Conservation (phyloP, 805 yeast genomes). For the Cyberlindnera misumaiensis region DNA sequence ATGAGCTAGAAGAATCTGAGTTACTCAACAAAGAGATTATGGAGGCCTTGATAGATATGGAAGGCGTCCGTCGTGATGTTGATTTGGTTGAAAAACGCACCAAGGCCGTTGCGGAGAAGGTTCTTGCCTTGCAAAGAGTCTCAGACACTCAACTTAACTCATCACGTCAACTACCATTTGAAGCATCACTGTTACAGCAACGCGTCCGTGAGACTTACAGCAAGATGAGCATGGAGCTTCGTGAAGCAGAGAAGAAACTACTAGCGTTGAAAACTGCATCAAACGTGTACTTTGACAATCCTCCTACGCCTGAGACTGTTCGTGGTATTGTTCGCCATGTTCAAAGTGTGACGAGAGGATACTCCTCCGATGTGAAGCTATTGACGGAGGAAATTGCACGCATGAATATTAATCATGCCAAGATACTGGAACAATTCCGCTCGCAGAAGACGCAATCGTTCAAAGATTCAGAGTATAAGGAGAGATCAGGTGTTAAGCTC, state of each 20-base stretch:
- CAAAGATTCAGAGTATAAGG: slow-evolving; percentile 1
- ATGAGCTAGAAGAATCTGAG: not conserved
- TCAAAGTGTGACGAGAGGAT: slow-evolving; percentile 11
- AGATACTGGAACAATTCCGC: slow-evolving; percentile 12
- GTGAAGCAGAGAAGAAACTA: slow-evolving; percentile 15
- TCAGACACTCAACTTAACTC: slow-evolving; percentile 3
- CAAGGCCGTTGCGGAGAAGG: slow-evolving; percentile 6
- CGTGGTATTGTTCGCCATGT: slow-evolving; percentile 14
- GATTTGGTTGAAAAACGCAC: slow-evolving; percentile 1
- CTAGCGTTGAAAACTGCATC: slow-evolving; percentile 16
- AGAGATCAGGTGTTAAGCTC: slow-evolving; percentile 13
- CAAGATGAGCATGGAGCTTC: slow-evolving; percentile 6
- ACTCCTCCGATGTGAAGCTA: slow-evolving; percentile 15
- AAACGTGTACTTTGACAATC: slow-evolving; percentile 6
- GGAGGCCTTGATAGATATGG: not conserved
- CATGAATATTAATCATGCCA: slow-evolving; percentile 16
- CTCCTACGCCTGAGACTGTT: slow-evolving; percentile 10
- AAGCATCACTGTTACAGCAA: slow-evolving; percentile 11
- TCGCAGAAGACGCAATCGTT: slow-evolving; percentile 2
- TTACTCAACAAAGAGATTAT: not conserved
- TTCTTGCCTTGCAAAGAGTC: slow-evolving; percentile 4
- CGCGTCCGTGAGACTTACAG: slow-evolving; percentile 12
- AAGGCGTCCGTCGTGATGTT: slow-evolving; percentile 2
- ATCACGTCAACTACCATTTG: slow-evolving; percentile 17
- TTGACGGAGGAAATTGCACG: slow-evolving; percentile 15